Percentiles rank a stretch among this genome's conserved stretches.
Evolutionary conservation across 2,329 filamentous ascomycete species (phyloP).

Genomic region (Colletotrichum destructivum): DNA sequence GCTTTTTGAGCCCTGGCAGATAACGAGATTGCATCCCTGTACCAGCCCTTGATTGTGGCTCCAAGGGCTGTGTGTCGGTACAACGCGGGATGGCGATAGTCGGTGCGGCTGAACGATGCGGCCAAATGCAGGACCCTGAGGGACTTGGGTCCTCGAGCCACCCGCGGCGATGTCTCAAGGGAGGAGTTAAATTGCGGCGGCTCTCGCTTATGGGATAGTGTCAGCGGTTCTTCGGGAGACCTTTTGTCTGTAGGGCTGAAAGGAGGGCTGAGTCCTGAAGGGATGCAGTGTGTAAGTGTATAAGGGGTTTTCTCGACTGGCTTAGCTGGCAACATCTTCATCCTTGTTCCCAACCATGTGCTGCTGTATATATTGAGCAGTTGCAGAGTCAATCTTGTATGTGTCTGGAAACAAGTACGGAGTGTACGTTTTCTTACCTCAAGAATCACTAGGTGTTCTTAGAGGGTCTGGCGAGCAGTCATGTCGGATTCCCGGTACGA

Average conservation of each 20-base stretch:
- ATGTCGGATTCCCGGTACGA: too few relatives aligned
- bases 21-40: not conserved
- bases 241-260: conserved; percentile 2
- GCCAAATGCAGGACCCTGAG: not conserved
- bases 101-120: conserved; percentile 4
- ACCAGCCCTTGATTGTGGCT: not conserved
- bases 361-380: too few relatives aligned
- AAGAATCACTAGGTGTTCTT: not conserved
- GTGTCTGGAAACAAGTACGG: not conserved
- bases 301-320: not conserved
- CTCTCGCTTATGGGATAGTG: not conserved
- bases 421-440: not conserved
- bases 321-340: not conserved
- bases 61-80: not conserved
- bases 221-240: not conserved
- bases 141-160: not conserved
- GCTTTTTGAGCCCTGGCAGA: not conserved
- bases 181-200: too few relatives aligned
- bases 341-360: not conserved
- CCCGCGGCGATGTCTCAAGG: not conserved
- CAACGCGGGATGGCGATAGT: not conserved
- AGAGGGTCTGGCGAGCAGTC: too few relatives aligned
- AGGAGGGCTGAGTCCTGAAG: not conserved
- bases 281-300: not conserved
- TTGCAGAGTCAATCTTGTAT: too few relatives aligned